These are phyloP conservation scores for Cicer pinnatifidum DNA, from an alignment of 306 rosid genomes.

Conservation along the genomic window DNA sequence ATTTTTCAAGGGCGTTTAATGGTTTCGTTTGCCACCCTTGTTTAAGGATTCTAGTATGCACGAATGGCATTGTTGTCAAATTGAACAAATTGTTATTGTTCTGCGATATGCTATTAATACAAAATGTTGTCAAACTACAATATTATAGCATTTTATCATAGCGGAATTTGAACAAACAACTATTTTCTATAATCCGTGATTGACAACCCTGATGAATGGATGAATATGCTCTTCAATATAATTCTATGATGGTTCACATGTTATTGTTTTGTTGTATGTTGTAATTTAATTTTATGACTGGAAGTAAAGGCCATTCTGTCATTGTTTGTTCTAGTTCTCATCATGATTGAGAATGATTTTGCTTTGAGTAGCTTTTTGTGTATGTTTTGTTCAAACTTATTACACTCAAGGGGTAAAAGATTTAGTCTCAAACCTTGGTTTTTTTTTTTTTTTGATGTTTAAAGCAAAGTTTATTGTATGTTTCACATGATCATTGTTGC, in stretches of 20 bases:
- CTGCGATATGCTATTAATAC: too few relatives aligned
- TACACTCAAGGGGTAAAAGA: constrained; percentile 6
- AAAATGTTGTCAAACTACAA: too few relatives aligned
- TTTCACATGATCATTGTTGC: background rate
- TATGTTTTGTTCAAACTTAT: constrained; percentile 5
- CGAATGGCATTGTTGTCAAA: background rate
- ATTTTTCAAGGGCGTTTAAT: too few relatives aligned
- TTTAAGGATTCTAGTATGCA: background rate
- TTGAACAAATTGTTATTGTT: too few relatives aligned
- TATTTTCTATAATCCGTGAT: too few relatives aligned
- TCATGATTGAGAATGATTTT: constrained; percentile 6
- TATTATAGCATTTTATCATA: too few relatives aligned
- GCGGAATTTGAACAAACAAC: too few relatives aligned
- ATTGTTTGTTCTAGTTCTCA: background rate
- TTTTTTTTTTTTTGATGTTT: background rate
- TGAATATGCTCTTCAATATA: background rate
- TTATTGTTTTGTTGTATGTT: too few relatives aligned
- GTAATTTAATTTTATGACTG: too few relatives aligned
- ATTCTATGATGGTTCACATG: too few relatives aligned
- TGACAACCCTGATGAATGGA: background rate
- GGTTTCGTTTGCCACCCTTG: background rate
- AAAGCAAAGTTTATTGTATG: background rate
- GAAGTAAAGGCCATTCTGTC: background rate
- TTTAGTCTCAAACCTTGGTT: background rate
- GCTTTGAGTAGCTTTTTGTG: background rate